Conservation (phyloP, 192 early-diverging fungal genomes). For the Obelidium mucronatum region DNA sequence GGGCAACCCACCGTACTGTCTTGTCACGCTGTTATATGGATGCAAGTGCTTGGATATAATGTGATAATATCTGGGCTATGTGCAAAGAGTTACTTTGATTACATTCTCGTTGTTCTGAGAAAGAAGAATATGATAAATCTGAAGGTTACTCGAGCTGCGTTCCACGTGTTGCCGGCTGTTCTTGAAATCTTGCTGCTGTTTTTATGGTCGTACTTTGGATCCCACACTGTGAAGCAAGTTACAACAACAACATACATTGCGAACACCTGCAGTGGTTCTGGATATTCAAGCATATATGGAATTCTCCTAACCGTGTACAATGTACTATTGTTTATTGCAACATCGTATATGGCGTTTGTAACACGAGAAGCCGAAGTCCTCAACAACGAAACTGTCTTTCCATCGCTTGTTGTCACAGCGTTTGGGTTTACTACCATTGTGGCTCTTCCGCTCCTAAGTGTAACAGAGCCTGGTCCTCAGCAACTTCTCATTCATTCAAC, state of each 20-base stretch:
- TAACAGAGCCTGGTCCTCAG: background rate
- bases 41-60: background rate
- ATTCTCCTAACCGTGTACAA: background rate
- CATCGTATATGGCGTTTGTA: background rate
- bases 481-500: background rate
- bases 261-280: background rate
- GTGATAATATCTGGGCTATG: background rate
- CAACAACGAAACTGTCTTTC: conserved; percentile 2
- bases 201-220: background rate
- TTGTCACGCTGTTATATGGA: background rate
- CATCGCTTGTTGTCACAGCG: background rate
- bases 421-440: background rate
- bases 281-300: background rate
- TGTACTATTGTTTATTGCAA: background rate
- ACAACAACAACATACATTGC: background rate
- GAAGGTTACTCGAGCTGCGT: background rate
- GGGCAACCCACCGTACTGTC: background rate
- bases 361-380: conserved; percentile 3
- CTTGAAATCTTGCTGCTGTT: background rate
- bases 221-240: background rate
- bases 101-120: background rate
- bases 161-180: too few species aligned
- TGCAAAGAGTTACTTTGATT: conserved; percentile 5
- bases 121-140: background rate
- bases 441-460: background rate